These are phyloP conservation scores for Millerozyma acaciae DNA, from an alignment of 805 yeast species.

Conservation along the genomic window DNA sequence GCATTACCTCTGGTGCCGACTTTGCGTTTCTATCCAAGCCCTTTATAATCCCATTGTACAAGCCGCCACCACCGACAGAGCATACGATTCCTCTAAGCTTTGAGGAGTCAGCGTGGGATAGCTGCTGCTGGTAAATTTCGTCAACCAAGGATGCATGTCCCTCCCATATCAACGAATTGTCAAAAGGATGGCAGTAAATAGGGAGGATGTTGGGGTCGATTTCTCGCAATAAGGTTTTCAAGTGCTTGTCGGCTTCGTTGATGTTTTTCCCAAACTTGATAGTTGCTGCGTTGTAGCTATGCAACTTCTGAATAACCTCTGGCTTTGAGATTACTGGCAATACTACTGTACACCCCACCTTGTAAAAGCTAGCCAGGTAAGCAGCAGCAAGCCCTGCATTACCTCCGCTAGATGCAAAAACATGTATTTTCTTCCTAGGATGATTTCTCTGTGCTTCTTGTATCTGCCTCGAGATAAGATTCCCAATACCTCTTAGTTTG, in stretches of 20 bases:
- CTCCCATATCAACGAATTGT: conserved; percentile 49
- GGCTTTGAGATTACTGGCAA: conserved; percentile 50
- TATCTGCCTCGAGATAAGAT: conserved; percentile 35
- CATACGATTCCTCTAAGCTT: conserved; percentile 46
- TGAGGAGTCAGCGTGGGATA: conserved; percentile 13
- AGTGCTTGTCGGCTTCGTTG: conserved; percentile 48
- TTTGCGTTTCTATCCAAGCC: conserved; percentile 36
- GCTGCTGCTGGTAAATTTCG: conserved; percentile 34
- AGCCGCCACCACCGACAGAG: conserved; percentile 58
- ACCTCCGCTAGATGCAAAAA: conserved; percentile 54
- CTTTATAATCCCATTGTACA: conserved; percentile 48
- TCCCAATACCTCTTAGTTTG: conserved; percentile 52
- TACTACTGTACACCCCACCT: conserved; percentile 53
- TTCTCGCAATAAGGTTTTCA: conserved; percentile 23
- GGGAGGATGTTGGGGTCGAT: conserved; percentile 25
- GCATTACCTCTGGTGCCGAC: conserved; percentile 29
- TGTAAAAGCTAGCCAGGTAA: conserved; percentile 35
- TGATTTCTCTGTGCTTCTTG: conserved; percentile 13
- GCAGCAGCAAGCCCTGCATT: conserved; percentile 57
- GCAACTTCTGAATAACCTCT: conserved; percentile 44
- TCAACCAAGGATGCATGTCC: conserved; percentile 50
- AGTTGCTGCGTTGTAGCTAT: conserved; percentile 48
- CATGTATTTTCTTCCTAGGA: conserved; percentile 29
- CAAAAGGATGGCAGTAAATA: conserved; percentile 55
- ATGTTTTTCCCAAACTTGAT: conserved; percentile 43